These are phyloP conservation scores for Hypomontagnella monticulosa DNA, from an alignment of 495 filamentous ascomycete species.

Conservation along the genomic window DNA sequence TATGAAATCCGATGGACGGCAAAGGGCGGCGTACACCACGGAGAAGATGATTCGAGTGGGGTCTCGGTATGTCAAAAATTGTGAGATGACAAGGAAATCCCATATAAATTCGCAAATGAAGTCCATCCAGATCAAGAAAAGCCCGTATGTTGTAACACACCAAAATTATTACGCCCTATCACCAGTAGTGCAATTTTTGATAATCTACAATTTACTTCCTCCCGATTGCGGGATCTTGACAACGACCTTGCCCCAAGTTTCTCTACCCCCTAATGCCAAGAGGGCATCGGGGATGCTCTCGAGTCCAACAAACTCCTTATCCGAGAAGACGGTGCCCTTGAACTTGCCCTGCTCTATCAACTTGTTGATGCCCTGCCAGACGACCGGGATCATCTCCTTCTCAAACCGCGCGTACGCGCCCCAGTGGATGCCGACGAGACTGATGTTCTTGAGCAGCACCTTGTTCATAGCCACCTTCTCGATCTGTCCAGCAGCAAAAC, in stretches of 20 bases:
- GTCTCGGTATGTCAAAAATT: too few species aligned
- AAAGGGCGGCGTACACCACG: too few species aligned
- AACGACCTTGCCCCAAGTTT: conserved; percentile 97
- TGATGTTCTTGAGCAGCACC: conserved; percentile 93
- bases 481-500: conserved; percentile 88
- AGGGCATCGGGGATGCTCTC: conserved; percentile 82
- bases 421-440: conserved; percentile 90
- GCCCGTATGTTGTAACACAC: too few species aligned
- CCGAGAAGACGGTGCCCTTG: conserved; percentile 80
- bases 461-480: conserved; percentile 94
- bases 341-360: conserved; percentile 83
- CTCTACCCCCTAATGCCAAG: conserved; percentile 76
- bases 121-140: too few species aligned
- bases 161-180: too few species aligned
- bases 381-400: conserved; percentile 70
- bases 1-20: too few species aligned
- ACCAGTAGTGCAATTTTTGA: background rate
- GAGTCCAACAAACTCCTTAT: conserved; percentile 82
- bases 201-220: conserved; percentile 59
- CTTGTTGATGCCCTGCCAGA: conserved; percentile 85
- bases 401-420: conserved; percentile 81
- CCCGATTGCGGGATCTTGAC: conserved; percentile 81
- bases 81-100: too few species aligned
- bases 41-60: too few species aligned
- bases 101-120: too few species aligned